Conservation (phyloP, 2,329 filamentous ascomycete genomes). For the Talaromyces sp. region DNA sequence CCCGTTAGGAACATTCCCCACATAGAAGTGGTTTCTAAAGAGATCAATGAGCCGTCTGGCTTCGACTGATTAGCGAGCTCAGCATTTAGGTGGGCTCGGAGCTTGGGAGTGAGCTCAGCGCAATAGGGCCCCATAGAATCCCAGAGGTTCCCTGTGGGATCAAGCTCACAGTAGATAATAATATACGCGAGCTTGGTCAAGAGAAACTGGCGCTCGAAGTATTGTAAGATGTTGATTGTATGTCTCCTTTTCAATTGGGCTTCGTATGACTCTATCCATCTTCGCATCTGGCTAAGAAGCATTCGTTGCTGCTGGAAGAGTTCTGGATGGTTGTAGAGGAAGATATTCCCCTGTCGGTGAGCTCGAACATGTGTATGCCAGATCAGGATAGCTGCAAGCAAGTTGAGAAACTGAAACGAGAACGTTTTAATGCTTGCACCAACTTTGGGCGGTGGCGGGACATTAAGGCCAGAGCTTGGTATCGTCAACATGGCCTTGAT, state of each 20-base stretch:
- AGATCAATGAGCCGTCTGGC: neutral
- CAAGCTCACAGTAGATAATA: neutral
- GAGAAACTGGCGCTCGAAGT: neutral
- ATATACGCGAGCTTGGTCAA: neutral
- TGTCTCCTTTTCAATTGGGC: neutral
- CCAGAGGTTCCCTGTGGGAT: neutral
- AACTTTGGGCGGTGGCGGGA: neutral
- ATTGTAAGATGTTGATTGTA: neutral
- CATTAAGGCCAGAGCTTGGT: neutral
- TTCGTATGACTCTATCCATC: neutral
- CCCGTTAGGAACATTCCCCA: slow-evolving; percentile 1
- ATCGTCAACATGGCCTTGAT: slow-evolving; percentile 3
- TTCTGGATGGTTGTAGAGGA: neutral
- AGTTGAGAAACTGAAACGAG: neutral
- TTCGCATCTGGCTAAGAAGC: neutral
- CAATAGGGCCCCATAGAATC: neutral
- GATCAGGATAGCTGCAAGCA: neutral
- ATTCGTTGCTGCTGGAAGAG: neutral
- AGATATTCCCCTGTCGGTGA: neutral
- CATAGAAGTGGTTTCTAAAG: neutral
- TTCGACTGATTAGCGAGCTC: neutral
- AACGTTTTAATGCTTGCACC: neutral
- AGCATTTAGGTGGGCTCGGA: neutral
- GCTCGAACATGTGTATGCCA: neutral
- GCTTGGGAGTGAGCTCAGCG: neutral